Evolutionary conservation across 2,329 filamentous ascomycete species (phyloP).

Genomic region (Neonectria punicea): DNA sequence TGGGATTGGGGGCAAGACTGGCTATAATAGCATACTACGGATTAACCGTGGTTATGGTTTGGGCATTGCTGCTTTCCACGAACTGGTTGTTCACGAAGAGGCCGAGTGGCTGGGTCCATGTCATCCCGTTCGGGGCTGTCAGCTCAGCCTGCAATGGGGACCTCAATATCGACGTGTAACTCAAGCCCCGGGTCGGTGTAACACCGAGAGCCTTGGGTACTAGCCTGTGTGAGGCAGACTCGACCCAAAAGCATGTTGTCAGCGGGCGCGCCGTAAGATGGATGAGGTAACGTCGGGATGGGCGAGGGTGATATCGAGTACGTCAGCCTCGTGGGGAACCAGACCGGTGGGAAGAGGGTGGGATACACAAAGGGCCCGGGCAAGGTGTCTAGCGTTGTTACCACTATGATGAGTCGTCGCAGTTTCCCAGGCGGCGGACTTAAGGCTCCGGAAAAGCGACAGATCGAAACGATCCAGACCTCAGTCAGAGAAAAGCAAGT

Average conservation of each 20-base stretch:
- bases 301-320: slow-evolving; percentile 9
- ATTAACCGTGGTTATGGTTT: slow-evolving; percentile 70
- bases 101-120: slow-evolving; percentile 70
- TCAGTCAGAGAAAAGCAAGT: slow-evolving; percentile 11
- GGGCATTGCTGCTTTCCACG: slow-evolving; percentile 12
- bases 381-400: slow-evolving; percentile 36
- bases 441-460: slow-evolving; percentile 32
- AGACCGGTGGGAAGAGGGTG: slow-evolving; percentile 8
- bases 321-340: slow-evolving; percentile 12
- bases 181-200: background rate
- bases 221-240: slow-evolving; percentile 1
- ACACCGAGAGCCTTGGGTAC: background rate
- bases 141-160: slow-evolving; percentile 62
- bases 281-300: background rate
- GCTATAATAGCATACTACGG: slow-evolving; percentile 65
- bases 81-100: slow-evolving; percentile 20
- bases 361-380: background rate
- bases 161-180: background rate
- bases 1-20: background rate
- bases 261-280: slow-evolving; percentile 7
- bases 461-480: slow-evolving; percentile 16
- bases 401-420: slow-evolving; percentile 24
- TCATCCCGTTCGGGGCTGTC: slow-evolving; percentile 79
- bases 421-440: slow-evolving; percentile 26
- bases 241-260: slow-evolving; percentile 7